A percentile compares a stretch with the other conserved stretches of the same genome.
Evolutionary conservation across 306 rosid genomes (phyloP).

Genomic region (Lablab purpureus): DNA sequence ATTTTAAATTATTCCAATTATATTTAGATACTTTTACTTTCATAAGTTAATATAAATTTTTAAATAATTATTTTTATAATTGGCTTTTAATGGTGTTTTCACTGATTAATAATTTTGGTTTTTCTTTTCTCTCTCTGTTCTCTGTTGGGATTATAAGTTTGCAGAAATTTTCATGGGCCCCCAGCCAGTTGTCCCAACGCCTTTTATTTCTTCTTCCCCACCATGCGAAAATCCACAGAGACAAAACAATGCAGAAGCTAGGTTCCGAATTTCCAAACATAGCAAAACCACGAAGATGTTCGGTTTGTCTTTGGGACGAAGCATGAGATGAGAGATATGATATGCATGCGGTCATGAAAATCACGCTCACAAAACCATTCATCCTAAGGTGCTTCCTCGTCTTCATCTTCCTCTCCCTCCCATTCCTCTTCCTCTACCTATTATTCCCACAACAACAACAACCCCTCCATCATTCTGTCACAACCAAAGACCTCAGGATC

Average conservation of each 20-base stretch:
- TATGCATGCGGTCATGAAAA: conserved; percentile 58
- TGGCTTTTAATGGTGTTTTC: too few species aligned
- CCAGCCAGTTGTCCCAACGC: neutral
- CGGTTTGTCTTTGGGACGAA: neutral
- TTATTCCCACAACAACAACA: conserved; percentile 41
- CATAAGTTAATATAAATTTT: too few species aligned
- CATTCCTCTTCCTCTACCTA: conserved; percentile 53
- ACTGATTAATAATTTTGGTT: too few species aligned
- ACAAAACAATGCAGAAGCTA: conserved; percentile 2
- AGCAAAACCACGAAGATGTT: neutral
- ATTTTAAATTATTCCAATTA: too few species aligned
- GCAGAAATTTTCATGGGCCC: conserved; percentile 21
- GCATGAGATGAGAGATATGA: neutral
- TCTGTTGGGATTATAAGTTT: neutral
- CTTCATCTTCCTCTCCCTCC: conserved; percentile 69
- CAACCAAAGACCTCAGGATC: conserved; percentile 57
- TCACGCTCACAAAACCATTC: conserved; percentile 45
- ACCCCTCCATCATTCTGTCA: neutral
- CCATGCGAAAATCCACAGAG: conserved; percentile 13
- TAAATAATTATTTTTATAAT: too few species aligned
- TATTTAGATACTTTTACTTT: too few species aligned
- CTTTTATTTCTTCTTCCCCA: neutral
- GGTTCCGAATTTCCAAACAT: conserved; percentile 12
- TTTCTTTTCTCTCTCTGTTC: neutral
- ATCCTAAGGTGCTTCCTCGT: conserved; percentile 59